These are phyloP conservation scores for Thalassiosira hispida DNA, from an alignment of 352 stramenopile species.

Conservation along the genomic window DNA sequence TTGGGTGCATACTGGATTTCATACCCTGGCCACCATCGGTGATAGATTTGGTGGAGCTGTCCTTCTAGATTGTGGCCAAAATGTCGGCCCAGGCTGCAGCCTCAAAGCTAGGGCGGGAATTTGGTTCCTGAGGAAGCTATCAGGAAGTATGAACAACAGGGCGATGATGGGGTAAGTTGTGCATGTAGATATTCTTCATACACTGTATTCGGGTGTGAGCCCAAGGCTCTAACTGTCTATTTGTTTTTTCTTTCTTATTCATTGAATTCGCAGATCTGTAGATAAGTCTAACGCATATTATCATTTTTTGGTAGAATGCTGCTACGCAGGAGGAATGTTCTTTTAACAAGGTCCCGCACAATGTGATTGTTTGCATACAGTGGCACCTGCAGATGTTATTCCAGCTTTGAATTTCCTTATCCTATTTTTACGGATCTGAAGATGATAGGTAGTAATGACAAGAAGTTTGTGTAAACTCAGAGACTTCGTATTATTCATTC, in stretches of 20 bases:
- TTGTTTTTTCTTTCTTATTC: too few species aligned
- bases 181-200: too few species aligned
- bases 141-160: slow-evolving; percentile 53
- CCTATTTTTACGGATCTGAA: too few species aligned
- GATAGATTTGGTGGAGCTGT: slow-evolving; percentile 59
- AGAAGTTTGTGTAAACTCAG: too few species aligned
- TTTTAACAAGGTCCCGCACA: slow-evolving; percentile 61
- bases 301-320: slow-evolving; percentile 56
- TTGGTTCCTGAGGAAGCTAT: slow-evolving; percentile 47
- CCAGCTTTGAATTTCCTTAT: slow-evolving; percentile 59
- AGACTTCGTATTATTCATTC: too few species aligned
- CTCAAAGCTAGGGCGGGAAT: slow-evolving; percentile 67
- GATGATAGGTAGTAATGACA: too few species aligned
- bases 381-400: slow-evolving; percentile 65
- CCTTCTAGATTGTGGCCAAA: slow-evolving; percentile 72
- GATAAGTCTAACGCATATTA: slow-evolving; percentile 66
- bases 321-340: slow-evolving; percentile 61
- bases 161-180: slow-evolving; percentile 50
- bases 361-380: slow-evolving; percentile 60
- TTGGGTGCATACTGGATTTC: slow-evolving; percentile 74
- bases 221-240: too few species aligned
- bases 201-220: too few species aligned
- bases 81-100: slow-evolving; percentile 65
- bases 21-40: slow-evolving; percentile 51
- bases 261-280: too few species aligned